phyloP scores from a whole-genome alignment of 2,329 filamentous ascomycete species.

The Stromatinia cepivora region DNA sequence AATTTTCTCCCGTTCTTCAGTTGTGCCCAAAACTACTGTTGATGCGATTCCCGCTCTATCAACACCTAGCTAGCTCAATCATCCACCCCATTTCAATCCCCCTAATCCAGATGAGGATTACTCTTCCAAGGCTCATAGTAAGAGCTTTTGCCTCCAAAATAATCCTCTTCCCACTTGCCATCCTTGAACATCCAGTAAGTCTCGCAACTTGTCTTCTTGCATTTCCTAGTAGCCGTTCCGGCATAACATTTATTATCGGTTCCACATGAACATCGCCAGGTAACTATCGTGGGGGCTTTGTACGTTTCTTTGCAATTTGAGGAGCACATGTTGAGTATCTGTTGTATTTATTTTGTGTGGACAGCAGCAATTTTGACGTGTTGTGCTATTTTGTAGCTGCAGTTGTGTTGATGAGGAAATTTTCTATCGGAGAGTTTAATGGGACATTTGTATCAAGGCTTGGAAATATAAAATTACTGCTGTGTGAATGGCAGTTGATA shows the following conservation, averaged over 20 bases:
- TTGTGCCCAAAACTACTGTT: no score
- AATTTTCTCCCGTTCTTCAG: no score
- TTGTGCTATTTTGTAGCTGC: background rate
- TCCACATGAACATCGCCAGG: background rate
- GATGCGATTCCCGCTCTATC: no score
- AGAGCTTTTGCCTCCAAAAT: background rate
- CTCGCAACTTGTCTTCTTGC: background rate
- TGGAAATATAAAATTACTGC: no score
- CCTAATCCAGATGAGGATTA: background rate
- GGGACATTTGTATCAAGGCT: no score
- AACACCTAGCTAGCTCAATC: no score
- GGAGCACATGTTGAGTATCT: no score
- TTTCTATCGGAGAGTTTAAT: background rate
- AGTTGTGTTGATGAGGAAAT: no score
- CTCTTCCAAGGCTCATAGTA: background rate
- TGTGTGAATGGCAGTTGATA: background rate
- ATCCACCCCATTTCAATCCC: no score
- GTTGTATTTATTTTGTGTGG: background rate
- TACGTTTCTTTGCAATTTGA: background rate
- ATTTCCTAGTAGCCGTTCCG: background rate
- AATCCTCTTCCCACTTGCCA: background rate
- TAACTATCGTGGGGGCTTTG: background rate
- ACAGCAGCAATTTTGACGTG: no score
- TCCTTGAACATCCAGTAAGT: background rate
- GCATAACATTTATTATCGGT: background rate